Evolutionary conservation across 495 filamentous ascomycete species (phyloP), one percentile per base, ranked within the genome.

Genomic region (Geopyxis carbonaria): DNA sequence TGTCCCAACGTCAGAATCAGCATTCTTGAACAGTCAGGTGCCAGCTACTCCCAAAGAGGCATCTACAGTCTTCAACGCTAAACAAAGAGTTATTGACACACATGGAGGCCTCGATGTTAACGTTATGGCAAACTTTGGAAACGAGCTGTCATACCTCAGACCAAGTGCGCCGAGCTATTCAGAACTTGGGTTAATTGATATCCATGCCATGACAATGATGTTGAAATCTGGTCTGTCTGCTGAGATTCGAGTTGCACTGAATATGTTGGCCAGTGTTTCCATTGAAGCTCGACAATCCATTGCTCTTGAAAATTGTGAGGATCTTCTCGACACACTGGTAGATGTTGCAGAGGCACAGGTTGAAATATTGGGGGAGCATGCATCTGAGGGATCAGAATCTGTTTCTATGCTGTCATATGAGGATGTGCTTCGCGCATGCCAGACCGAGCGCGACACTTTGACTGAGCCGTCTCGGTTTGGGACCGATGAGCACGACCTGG

Each of bases 291-390:
- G 64, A 2, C 57, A 70, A 27, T 67, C 72, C 18, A 64, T 81
- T 20, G 68, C 75, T 27, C 61, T 95, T 7, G 66, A 76, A 35
- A 69, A 72, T 29, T 93, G 84, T 51, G 83, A 92, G 18, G 87
- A 95, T 51, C 59, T 97, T 41, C 67, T 93, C 8, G 87, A 97
- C 40, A 74, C 76, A 11, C 57, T 97, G 45, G 62, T 93, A 23
- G 89, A 97, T 51, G 92, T 82, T 55, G 89, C 80, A 6, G 83
- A 92, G 54, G 78, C 84, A 18, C 85, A 89, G 55, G 61, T 80
- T 10, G 84, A 93, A 27, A 51, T 77, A 8, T 64, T 97, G 15
- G 76, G 73, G 0, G 77, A 91, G 30, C 73, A 84, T 55, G 73
- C 80, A 14, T 70, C 74, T 8, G 84, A 91, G 47, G 76, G 86